Base-by-base conservation (phyloP, 2,329 filamentous ascomycete species). In the Tricladium varicosporioides region DNA sequence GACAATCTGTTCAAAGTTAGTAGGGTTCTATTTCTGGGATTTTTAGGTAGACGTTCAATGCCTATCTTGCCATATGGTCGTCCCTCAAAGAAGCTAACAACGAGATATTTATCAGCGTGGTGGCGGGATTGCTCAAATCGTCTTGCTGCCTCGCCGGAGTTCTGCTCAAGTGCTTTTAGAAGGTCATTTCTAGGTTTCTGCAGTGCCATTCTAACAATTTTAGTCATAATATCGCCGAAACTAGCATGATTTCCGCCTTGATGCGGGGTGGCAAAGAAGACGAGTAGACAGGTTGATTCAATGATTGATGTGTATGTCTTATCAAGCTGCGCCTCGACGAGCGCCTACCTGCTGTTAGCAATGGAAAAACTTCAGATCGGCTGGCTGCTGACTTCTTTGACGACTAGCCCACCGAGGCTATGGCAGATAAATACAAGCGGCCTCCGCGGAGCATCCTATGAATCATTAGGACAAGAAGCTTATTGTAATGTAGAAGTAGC, bases 321-420 rank as follows among this genome's bases (percentile, higher is more conserved):
- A 7, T 13, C 32, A 36, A 36, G 32, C 32, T 36, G 7, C 8
- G 32, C 7, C 32, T 36, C 32, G 13, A 36, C 13, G 8, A 36
- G 32, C n/a, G n/a, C n/a, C n/a, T n/a, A n/a, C n/a, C n/a, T n/a
- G n/a, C n/a, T n/a, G n/a, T n/a, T n/a, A n/a, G n/a, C n/a, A n/a
- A n/a, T n/a, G n/a, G n/a, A n/a, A n/a, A n/a, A n/a, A n/a, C n/a
- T n/a, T n/a, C n/a, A n/a, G n/a, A n/a, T n/a, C n/a, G n/a, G n/a
- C n/a, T n/a, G n/a, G n/a, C n/a, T n/a, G n/a, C n/a, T n/a, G 1
- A 45, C 43, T 8, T n/a, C 15, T n/a, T 55, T 58, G n/a, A 58
- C 45, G 5, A 58, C 33, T 11, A 58, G 42, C n/a, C 56, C 56
- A 36, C 56, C 56, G 18, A 55, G 42, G 11, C 52, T 54, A 42